These are phyloP conservation scores for Hypoxylon sp. DNA, from an alignment of 2,329 filamentous ascomycete genomes.

Conservation along the genomic window DNA sequence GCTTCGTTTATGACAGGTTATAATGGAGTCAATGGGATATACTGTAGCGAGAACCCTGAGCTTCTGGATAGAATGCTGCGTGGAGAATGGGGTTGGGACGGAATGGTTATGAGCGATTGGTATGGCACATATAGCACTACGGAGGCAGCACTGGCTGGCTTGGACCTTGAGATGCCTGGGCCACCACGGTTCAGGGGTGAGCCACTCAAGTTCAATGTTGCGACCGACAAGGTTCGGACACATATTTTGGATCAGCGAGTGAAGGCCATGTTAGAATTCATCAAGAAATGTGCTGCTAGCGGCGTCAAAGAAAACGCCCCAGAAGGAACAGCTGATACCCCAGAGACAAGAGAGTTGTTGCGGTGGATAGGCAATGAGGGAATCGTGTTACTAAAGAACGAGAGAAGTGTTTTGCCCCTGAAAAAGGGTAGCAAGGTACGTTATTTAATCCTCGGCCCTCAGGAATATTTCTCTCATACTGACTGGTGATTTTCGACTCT, in stretches of 20 bases:
- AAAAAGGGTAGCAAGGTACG: slow-evolving; percentile 71
- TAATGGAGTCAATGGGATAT: slow-evolving; percentile 70
- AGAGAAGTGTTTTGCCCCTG: slow-evolving; percentile 73
- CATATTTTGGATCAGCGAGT: slow-evolving; percentile 71
- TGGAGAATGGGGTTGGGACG: slow-evolving; percentile 71
- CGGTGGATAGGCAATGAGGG: slow-evolving; percentile 77
- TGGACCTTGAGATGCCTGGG: slow-evolving; percentile 74
- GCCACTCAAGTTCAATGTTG: slow-evolving; percentile 65
- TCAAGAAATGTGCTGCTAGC: slow-evolving; percentile 69
- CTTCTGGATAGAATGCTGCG: slow-evolving; percentile 67
- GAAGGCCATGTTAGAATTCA: slow-evolving; percentile 70
- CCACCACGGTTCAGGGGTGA: slow-evolving; percentile 67
- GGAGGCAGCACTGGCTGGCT: slow-evolving; percentile 65
- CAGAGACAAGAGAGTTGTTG: slow-evolving; percentile 74
- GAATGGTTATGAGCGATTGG: slow-evolving; percentile 73
- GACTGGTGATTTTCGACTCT: slow-evolving; percentile 14
- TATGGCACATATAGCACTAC: slow-evolving; percentile 70
- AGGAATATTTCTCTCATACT: background rate
- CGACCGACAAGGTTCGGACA: slow-evolving; percentile 69
- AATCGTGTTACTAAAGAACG: slow-evolving; percentile 82
- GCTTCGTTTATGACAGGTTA: slow-evolving; percentile 72
- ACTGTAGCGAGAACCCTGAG: slow-evolving; percentile 68
- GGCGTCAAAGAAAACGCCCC: slow-evolving; percentile 69
- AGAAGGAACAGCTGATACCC: slow-evolving; percentile 69
- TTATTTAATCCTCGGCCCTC: background rate